Evolutionary conservation across 148 eudicot genomes (phyloP).

Genomic region (Cornus suecica): DNA sequence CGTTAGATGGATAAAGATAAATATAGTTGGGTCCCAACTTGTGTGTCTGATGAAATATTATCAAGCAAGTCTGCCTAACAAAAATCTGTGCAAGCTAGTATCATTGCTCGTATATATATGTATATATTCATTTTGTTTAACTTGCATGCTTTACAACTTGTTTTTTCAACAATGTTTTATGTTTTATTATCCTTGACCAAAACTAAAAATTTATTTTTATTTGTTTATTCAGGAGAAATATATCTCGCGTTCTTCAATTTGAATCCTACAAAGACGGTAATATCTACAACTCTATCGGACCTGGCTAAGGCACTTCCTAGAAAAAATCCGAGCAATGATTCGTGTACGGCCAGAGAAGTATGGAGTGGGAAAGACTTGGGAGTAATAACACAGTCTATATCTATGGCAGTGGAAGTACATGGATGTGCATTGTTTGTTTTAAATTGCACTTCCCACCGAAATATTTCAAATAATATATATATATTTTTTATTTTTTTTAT

Average conservation of each 20-base stretch:
- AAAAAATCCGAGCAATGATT: conserved; percentile 13
- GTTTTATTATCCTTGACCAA: not conserved
- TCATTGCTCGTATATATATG: too few species aligned
- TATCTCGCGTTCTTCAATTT: conserved; percentile 82
- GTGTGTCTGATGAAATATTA: too few species aligned
- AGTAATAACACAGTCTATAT: conserved; percentile 33
- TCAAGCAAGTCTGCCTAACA: too few species aligned
- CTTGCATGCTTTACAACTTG: not conserved
- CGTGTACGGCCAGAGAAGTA: conserved; percentile 57
- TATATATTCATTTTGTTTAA: too few species aligned
- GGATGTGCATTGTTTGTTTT: conserved; percentile 64
- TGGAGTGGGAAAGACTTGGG: conserved; percentile 59
- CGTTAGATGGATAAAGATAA: too few species aligned
- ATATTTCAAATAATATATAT: too few species aligned
- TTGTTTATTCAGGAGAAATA: conserved; percentile 55
- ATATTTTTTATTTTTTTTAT: too few species aligned
- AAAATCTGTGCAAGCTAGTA: too few species aligned
- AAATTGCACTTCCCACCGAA: conserved; percentile 5
- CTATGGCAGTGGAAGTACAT: conserved; percentile 55
- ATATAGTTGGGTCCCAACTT: too few species aligned
- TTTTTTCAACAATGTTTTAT: not conserved
- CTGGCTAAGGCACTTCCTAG: conserved; percentile 49
- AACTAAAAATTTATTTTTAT: not conserved
- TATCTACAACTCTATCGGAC: conserved; percentile 50
- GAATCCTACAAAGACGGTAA: conserved; percentile 32